Evolutionary conservation across 2,329 filamentous ascomycete genomes (phyloP), one percentile per base, ranked within the genome.

Genomic region (Cadophora luteo-olivacea): DNA sequence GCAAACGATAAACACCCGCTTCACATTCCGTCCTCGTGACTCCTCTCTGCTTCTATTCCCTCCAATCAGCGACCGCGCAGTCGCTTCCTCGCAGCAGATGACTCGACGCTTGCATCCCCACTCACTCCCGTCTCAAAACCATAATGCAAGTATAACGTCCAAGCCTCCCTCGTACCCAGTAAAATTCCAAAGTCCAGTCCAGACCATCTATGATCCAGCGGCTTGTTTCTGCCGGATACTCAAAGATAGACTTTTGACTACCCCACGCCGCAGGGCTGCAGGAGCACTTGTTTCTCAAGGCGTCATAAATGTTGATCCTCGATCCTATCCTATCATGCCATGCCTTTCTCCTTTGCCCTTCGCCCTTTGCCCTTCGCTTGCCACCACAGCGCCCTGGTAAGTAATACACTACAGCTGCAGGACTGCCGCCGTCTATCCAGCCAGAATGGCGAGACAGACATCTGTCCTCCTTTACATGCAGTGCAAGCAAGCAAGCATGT

Each of bases 231-330:
- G 19, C 45, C 45, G 45, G 45, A 22, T 9, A 14, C 7, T 9
- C 8, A 6, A n/a, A 9, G 22, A 48, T 48, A 48, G 45, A 48
- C 45, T 48, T 19, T 22, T 11, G 8, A 38, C 55, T 57, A 22
- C 32, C 19, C 55, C 55, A 58, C 55, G 55, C 55, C 55, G 55
- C 55, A 58, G 55, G 55, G 55, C 55, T 58, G 55, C 55, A 58
- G 32, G 16, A 58, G 22, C 3, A 58, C n/a, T 38, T 0, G n/a
- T 41, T 36, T 36, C n/a, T 58, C 55, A 22, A 22, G 4, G 24
- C 55, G 32, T 58, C 55, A 38, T 36, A 58, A 5, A 1, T 41
- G 33, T n/a, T 36, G 54, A 33, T 58, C 55, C n/a, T 36, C n/a
- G n/a, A n/a, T n/a, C n/a, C n/a, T n/a, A n/a, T n/a, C n/a, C n/a